Percentiles rank a stretch among this genome's conserved stretches.
These are phyloP conservation scores for Neofusicoccum ribis DNA, from an alignment of 2,329 filamentous ascomycete genomes.

Conservation along the genomic window DNA sequence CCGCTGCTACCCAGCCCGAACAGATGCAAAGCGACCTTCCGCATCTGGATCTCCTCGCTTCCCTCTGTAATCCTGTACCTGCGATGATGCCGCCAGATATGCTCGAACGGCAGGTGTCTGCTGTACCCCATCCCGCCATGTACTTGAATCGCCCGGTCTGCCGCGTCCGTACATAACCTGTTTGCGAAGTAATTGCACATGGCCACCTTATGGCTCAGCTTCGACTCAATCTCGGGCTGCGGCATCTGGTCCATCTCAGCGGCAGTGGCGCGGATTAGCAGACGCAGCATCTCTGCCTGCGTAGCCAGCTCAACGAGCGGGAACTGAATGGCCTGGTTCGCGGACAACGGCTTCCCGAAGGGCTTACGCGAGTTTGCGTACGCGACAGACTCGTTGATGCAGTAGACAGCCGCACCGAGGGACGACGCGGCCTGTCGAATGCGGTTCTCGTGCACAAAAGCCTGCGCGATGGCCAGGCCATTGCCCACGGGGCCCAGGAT, in stretches of 20 bases:
- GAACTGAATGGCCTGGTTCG: constrained; percentile 65
- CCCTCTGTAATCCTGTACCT: constrained; percentile 65
- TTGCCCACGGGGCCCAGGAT: constrained; percentile 55
- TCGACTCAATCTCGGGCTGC: constrained; percentile 53
- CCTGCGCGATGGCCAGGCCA: constrained; percentile 61
- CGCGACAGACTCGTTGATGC: constrained; percentile 57
- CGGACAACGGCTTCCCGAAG: constrained; percentile 57
- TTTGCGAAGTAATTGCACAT: constrained; percentile 70
- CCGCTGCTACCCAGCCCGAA: constrained; percentile 54
- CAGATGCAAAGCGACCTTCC: constrained; percentile 62
- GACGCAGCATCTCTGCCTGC: constrained; percentile 62
- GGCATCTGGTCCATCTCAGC: constrained; percentile 59
- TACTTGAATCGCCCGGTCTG: constrained; percentile 64
- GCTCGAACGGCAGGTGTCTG: constrained; percentile 61
- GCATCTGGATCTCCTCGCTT: constrained; percentile 66
- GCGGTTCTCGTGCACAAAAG: constrained; percentile 66
- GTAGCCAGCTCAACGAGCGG: constrained; percentile 63
- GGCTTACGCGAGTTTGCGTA: constrained; percentile 57
- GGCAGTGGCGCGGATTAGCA: constrained; percentile 63
- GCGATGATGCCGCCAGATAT: constrained; percentile 65
- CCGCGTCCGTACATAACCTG: constrained; percentile 59
- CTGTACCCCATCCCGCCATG: constrained; percentile 62
- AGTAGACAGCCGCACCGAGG: constrained; percentile 61
- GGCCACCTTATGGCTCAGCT: constrained; percentile 61
- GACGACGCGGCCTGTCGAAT: constrained; percentile 65